A percentile compares a stretch with the other conserved stretches of the same genome.
phyloP scores from a whole-genome alignment of 1,284 basidiomycete species.

The Cryptococcus sp. region DNA sequence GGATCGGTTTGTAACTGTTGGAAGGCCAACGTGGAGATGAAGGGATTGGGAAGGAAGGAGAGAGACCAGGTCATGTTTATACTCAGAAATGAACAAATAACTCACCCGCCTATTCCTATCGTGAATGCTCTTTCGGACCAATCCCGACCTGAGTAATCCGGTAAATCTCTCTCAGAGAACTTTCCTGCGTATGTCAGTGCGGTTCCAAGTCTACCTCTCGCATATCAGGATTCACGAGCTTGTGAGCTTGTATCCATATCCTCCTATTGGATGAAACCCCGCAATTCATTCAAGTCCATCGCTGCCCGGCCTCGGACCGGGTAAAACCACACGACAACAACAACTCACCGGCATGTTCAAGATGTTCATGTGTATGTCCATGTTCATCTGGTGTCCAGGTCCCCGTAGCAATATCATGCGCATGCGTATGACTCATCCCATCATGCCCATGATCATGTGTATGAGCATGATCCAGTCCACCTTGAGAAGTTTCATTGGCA shows the following conservation, averaged over 20 bases:
- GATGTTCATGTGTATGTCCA: conserved; percentile 84
- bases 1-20: not conserved
- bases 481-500: conserved; percentile 37
- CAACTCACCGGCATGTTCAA: conserved; percentile 72
- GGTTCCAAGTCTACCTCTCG: no score
- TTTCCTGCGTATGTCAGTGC: conserved; percentile 58
- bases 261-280: no score
- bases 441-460: conserved; percentile 21
- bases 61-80: not conserved
- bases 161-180: conserved; percentile 86
- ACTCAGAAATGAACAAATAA: conserved; percentile 6
- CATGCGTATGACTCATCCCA: conserved; percentile 16
- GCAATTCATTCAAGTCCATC: not conserved
- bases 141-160: conserved; percentile 76
- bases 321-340: not conserved
- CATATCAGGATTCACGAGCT: no score
- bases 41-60: not conserved
- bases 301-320: not conserved
- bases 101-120: conserved; percentile 90
- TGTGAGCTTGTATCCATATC: no score
- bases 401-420: conserved; percentile 13
- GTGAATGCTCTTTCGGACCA: conserved; percentile 94
- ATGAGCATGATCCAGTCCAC: conserved; percentile 13
- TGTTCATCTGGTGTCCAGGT: conserved; percentile 55
- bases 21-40: not conserved